Percentiles rank a stretch among this genome's conserved stretches.
These are phyloP conservation scores for Penicillium verhagenii DNA, from an alignment of 495 filamentous ascomycete genomes.

Conservation along the genomic window DNA sequence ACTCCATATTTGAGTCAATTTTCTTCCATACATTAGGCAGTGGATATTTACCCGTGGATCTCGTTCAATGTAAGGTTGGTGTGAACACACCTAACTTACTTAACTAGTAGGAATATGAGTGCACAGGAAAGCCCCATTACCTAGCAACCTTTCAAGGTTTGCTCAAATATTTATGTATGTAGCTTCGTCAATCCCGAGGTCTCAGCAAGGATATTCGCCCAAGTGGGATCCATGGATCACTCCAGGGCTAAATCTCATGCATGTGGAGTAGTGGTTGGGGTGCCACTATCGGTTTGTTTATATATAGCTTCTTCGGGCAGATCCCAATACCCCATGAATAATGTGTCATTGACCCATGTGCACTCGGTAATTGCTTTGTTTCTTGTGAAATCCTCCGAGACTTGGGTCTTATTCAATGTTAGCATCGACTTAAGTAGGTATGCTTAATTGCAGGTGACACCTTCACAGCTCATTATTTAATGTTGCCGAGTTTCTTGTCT, in stretches of 20 bases:
- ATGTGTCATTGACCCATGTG: not conserved
- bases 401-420: not conserved
- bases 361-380: slow-evolving; percentile 12
- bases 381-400: not conserved
- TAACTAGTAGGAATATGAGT: no score
- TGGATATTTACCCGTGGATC: no score
- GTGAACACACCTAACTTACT: no score
- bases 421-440: no score
- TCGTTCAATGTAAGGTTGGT: no score
- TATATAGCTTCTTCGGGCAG: slow-evolving; percentile 4
- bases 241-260: not conserved
- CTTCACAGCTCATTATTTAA: no score
- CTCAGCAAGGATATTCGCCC: not conserved
- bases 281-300: slow-evolving; percentile 4
- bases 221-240: not conserved
- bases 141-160: not conserved
- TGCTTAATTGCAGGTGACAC: not conserved
- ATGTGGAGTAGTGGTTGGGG: not conserved
- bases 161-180: no score
- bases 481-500: no score
- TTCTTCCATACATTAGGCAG: no score
- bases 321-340: not conserved
- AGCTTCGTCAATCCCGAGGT: no score
- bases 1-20: not conserved
- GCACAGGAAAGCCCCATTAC: no score